Percentiles rank a stretch among this genome's conserved stretches.
Conservation (phyloP, 768 basidiomycete species). For the Gelatoporia subvermispora region DNA sequence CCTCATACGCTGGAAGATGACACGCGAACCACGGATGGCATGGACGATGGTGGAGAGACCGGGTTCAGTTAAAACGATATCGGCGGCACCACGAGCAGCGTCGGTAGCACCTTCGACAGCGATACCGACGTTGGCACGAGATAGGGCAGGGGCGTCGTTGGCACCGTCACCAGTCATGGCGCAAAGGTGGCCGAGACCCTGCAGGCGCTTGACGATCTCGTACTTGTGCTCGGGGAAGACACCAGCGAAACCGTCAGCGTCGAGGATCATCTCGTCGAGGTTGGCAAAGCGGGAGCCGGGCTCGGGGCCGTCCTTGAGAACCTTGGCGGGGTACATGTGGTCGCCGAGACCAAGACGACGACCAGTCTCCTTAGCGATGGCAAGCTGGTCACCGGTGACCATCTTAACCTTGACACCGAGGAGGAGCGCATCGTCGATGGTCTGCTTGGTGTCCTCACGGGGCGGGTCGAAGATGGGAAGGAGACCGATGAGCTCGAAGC, state of each 20-base stretch:
- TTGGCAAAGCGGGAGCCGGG: constrained; percentile 78
- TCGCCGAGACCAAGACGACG: constrained; percentile 97
- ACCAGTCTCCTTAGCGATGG: constrained; percentile 98
- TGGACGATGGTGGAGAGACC: constrained; percentile 99
- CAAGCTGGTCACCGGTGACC: constrained; percentile 99
- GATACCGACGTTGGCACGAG: constrained; percentile 98
- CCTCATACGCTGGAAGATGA: constrained; percentile 99
- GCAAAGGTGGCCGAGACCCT: constrained; percentile 91
- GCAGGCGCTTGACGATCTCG: constrained; percentile 98
- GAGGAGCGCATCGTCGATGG: constrained; percentile 92
- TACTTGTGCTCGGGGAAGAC: constrained; percentile 99
- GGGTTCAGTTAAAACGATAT: constrained; percentile 96
- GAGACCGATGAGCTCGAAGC: constrained; percentile 95
- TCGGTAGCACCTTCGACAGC: constrained; percentile 99
- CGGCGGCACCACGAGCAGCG: constrained; percentile 96
- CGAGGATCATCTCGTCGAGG: constrained; percentile 98
- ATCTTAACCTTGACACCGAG: constrained; percentile 99
- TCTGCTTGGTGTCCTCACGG: constrained; percentile 97
- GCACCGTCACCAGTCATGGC: constrained; percentile 99
- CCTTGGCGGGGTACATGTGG: constrained; percentile 99
- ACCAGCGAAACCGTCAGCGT: constrained; percentile 98
- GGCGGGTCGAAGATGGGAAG: constrained; percentile 98
- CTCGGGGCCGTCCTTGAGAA: constrained; percentile 94
- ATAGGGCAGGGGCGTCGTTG: constrained; percentile 96
- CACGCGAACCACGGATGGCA: constrained; percentile 95